Conservation (phyloP, 1,139 yeast species). For the Geotrichum australiense region DNA sequence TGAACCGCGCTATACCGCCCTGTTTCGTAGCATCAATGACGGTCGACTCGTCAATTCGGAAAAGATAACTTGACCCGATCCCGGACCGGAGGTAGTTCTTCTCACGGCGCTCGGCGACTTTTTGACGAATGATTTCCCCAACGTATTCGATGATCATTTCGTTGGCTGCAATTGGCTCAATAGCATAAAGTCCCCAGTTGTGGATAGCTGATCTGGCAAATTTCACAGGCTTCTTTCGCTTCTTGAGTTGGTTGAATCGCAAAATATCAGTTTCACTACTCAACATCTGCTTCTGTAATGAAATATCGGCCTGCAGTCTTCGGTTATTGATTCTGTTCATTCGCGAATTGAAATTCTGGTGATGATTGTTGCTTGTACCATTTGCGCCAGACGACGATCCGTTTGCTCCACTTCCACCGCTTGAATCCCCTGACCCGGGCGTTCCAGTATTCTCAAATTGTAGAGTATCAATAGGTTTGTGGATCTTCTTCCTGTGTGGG, state of each 20-base stretch:
- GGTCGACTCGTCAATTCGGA: conserved; percentile 87
- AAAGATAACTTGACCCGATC: conserved; percentile 88
- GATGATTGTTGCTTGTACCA: no score
- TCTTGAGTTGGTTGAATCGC: conserved; percentile 70
- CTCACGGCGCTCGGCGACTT: conserved; percentile 90
- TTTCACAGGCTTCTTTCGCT: conserved; percentile 87
- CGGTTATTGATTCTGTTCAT: conserved; percentile 85
- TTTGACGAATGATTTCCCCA: conserved; percentile 94
- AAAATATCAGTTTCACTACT: conserved; percentile 78
- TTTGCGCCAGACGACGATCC: no score
- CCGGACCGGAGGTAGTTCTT: conserved; percentile 82
- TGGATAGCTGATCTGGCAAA: conserved; percentile 96
- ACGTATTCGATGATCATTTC: conserved; percentile 98
- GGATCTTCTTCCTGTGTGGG: conserved; percentile 64
- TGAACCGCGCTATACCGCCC: conserved; percentile 94
- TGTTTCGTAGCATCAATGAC: conserved; percentile 96
- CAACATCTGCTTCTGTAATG: conserved; percentile 68
- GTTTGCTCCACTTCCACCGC: no score
- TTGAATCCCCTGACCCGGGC: no score
- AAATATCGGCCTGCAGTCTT: conserved; percentile 84
- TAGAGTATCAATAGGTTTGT: conserved; percentile 35
- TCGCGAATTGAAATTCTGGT: conserved; percentile 65
- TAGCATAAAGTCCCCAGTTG: conserved; percentile 95
- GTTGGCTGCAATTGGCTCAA: conserved; percentile 87
- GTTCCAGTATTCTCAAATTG: conserved; percentile 25